Evolutionary conservation across 305 asterid species (phyloP).

Genomic region (Petunia hybrid): DNA sequence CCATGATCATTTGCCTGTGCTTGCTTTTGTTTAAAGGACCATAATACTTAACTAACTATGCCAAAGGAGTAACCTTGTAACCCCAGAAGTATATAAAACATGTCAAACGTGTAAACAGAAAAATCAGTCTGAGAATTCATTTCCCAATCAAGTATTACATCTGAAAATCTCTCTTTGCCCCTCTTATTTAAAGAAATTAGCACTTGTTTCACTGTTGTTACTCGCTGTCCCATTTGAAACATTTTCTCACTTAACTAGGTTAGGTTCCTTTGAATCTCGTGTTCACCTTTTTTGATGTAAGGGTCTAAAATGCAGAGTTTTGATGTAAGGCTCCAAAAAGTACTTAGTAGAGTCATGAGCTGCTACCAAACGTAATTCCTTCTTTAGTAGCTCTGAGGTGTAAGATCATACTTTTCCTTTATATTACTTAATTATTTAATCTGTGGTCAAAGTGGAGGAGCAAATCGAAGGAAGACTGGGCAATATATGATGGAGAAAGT

Average conservation of each 20-base stretch:
- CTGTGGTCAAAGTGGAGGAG: not conserved
- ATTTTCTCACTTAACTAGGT: not conserved
- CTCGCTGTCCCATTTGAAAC: not conserved
- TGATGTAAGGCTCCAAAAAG: not conserved
- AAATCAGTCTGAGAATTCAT: not conserved
- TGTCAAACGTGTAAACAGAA: too few species aligned
- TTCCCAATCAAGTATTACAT: not conserved
- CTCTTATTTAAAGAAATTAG: not conserved
- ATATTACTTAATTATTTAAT: not conserved
- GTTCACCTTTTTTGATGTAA: not conserved
- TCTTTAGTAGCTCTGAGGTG: not conserved
- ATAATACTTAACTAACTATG: conserved; percentile 6
- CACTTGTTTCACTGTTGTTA: not conserved
- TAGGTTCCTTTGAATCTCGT: not conserved
- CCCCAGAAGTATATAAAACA: not conserved
- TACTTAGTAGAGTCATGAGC: not conserved
- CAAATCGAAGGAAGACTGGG: not conserved
- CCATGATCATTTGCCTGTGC: not conserved
- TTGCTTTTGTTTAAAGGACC: not conserved
- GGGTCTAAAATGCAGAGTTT: not conserved
- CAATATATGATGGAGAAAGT: too few species aligned
- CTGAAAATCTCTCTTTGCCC: not conserved
- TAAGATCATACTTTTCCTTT: not conserved
- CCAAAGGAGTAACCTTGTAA: not conserved
- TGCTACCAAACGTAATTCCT: not conserved